phyloP scores from a whole-genome alignment of 805 yeast genomes.

The Scheffersomyces stipitis region DNA sequence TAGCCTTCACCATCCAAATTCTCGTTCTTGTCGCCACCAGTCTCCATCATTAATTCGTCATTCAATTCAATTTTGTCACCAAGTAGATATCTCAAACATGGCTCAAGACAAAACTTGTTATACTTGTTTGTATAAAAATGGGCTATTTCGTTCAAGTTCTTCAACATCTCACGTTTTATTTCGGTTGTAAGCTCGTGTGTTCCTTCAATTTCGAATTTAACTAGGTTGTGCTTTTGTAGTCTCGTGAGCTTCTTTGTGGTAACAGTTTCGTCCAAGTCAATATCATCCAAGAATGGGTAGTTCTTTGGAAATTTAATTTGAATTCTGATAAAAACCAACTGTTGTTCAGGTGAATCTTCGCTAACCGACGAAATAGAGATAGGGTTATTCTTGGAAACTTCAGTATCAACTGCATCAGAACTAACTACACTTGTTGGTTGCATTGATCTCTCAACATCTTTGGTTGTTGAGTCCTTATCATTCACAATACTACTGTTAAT shows the following conservation, averaged over 20 bases:
- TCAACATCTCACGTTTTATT: slow-evolving; percentile 50
- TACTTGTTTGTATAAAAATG: slow-evolving; percentile 51
- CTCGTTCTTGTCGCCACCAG: slow-evolving; percentile 14
- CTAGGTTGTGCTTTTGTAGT: slow-evolving; percentile 20
- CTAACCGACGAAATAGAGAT: slow-evolving; percentile 1
- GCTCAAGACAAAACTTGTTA: slow-evolving; percentile 74
- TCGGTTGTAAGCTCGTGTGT: slow-evolving; percentile 62
- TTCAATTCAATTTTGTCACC: slow-evolving; percentile 68
- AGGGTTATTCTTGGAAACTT: neutral
- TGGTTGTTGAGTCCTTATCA: neutral
- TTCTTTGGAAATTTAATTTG: slow-evolving; percentile 66
- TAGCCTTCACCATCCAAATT: slow-evolving; percentile 18
- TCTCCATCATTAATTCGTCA: slow-evolving; percentile 29
- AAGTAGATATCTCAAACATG: slow-evolving; percentile 69
- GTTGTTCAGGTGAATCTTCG: slow-evolving; percentile 33
- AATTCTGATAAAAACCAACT: slow-evolving; percentile 64
- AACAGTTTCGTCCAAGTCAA: slow-evolving; percentile 9
- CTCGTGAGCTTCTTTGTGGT: slow-evolving; percentile 14
- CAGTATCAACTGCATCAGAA: neutral
- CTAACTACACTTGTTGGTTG: neutral
- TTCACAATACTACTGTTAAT: slow-evolving; percentile 1
- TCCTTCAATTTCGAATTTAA: slow-evolving; percentile 68
- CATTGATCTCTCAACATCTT: neutral
- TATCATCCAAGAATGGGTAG: slow-evolving; percentile 67
- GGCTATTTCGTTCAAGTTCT: slow-evolving; percentile 55